A percentile compares a stretch with the other conserved stretches of the same genome.
These are phyloP conservation scores for Heteromeles arbutifolia DNA, from an alignment of 306 rosid genomes.

Conservation along the genomic window DNA sequence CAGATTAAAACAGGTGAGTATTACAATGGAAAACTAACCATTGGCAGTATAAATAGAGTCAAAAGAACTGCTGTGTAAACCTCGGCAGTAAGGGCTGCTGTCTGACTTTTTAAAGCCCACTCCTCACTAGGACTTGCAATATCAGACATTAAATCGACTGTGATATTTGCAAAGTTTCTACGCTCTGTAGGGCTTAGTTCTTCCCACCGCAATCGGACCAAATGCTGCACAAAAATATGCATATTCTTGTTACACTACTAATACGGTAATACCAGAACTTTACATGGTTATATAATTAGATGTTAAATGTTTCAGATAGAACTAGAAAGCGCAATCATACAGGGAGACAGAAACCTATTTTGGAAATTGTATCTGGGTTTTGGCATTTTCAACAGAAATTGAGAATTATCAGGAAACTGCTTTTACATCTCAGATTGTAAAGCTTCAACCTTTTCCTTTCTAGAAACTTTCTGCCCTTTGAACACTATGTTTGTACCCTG, in stretches of 20 bases:
- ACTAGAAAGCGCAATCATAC: neutral
- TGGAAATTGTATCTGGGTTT: neutral
- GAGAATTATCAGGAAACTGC: neutral
- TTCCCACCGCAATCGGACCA: constrained; percentile 93
- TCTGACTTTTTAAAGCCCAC: constrained; percentile 97
- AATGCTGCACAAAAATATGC: constrained; percentile 54
- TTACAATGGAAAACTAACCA: constrained; percentile 2
- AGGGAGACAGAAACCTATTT: neutral
- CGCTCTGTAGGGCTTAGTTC: constrained; percentile 64
- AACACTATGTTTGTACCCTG: neutral
- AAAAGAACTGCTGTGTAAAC: constrained; percentile 28
- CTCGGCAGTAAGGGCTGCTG: constrained; percentile 98
- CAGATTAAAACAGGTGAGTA: constrained; percentile 15
- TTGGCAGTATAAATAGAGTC: constrained; percentile 10
- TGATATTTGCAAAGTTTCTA: constrained; percentile 62
- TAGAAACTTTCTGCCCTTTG: neutral
- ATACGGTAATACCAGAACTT: neutral
- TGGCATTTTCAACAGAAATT: neutral
- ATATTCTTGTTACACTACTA: constrained; percentile 4
- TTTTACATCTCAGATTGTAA: neutral
- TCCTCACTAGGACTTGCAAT: constrained; percentile 76
- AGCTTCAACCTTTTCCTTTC: neutral
- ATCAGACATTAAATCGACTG: constrained; percentile 77
- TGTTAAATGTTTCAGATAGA: neutral
- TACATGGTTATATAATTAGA: neutral